Evolutionary conservation across 805 yeast species (phyloP), one percentile per base, ranked within the genome.

Genomic region (Monosporozyma aquatica): DNA sequence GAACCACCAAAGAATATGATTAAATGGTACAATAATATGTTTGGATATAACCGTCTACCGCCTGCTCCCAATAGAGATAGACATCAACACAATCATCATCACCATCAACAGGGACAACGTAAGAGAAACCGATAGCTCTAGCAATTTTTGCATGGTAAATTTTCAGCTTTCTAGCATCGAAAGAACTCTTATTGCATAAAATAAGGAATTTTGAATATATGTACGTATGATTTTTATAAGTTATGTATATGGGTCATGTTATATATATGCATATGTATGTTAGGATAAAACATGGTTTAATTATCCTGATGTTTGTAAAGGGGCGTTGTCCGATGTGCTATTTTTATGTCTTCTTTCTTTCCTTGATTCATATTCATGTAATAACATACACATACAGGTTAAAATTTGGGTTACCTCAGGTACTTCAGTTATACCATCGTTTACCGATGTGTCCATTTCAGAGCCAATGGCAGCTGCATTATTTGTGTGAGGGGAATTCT

Each of bases 1-100:
- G 58, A 56, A 36, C 70, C 72, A 39, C 79, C 80, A 0, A 55
- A 58, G 20, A 72, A 72, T 51, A 67, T 71, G 68, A 70, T 74
- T 45, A 70, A 68, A 51, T 70, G 75, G 72, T 70, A 70, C 45
- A 71, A 73, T 44, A 53, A 48, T 35, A 49, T 45, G 29, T 51
- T 49, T 43, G 62, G 59, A 11, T 53, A 55, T 34, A 54, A 49
- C 24, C 41, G 50, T 18, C 40, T 47, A 42, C 55, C 59, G 40
- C 41, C 44, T 10, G 35, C 46, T 17, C 15, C 35, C 4, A 36
- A 35, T 24, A 44, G 44, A 34, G 43, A 32, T 7, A 25, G 35
- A 34, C 45, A 37, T 21, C 47, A 45, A 26, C 47, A 47, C 22
- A 41, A 45, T 32, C 38, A 37, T 17, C 41, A 42, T 25, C 35